Percentiles rank a stretch among this genome's conserved stretches.
Evolutionary conservation across 2,329 filamentous ascomycete species (phyloP).

Genomic region (Verticillium dahliae): DNA sequence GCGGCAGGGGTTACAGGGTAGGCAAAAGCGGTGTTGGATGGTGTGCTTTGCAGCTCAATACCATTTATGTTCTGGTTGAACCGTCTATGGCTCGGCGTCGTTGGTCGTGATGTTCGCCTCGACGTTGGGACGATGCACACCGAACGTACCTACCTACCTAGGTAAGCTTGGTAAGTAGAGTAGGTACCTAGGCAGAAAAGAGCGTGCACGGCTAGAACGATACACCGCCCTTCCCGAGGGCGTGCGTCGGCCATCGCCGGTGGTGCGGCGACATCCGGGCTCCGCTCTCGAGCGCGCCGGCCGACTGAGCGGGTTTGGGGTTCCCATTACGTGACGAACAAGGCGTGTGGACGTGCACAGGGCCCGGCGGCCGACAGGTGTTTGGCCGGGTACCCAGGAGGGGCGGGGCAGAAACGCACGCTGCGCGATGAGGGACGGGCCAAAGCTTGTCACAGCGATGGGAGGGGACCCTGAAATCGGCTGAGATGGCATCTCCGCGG

Average conservation of each 20-base stretch:
- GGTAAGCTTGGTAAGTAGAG: too few species aligned
- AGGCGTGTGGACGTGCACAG: neutral
- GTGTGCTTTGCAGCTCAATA: neutral
- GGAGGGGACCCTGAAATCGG: neutral
- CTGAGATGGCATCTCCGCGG: neutral
- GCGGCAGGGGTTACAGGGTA: neutral
- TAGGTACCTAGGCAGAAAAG: too few species aligned
- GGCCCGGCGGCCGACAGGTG: too few species aligned
- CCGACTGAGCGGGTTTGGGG: neutral
- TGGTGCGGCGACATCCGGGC: neutral
- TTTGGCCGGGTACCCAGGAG: neutral
- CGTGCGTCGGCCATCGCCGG: neutral
- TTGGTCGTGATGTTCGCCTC: slow-evolving; percentile 29
- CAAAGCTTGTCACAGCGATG: neutral
- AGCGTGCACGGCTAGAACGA: neutral
- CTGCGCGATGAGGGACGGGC: neutral
- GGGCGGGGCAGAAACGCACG: neutral
- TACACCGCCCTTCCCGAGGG: neutral
- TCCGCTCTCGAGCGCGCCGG: neutral
- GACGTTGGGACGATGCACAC: neutral
- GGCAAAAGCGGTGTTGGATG: neutral
- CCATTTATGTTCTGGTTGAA: neutral
- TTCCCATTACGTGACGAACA: neutral
- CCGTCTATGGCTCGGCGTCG: slow-evolving; percentile 9
- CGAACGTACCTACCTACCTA: too few species aligned